Percentiles rank a stretch among this genome's conserved stretches.
phyloP scores from a whole-genome alignment of 371 early-diverging fungal genomes.

The Mucor racemosus region DNA sequence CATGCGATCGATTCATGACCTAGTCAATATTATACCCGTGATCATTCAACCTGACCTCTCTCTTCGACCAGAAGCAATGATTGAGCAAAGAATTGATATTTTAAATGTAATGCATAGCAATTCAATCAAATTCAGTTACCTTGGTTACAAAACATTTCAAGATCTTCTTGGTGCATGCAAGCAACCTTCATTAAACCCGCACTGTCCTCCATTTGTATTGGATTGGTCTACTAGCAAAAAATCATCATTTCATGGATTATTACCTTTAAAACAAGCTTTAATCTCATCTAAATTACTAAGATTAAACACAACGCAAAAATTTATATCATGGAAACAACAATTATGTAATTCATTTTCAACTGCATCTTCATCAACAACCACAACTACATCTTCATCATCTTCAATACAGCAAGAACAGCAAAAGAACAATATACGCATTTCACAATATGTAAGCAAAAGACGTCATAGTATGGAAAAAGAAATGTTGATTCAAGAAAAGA shows the following conservation, averaged over 20 bases:
- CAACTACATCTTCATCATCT: neutral
- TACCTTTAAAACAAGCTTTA: conserved; percentile 20
- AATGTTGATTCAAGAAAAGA: conserved; percentile 26
- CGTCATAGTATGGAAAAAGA: conserved; percentile 32
- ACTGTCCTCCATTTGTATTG: conserved; percentile 19
- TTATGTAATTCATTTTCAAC: neutral
- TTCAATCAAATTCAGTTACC: conserved; percentile 15
- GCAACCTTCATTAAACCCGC: conserved; percentile 7
- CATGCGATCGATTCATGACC: conserved; percentile 63
- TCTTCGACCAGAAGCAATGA: conserved; percentile 15
- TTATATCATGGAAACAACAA: conserved; percentile 21
- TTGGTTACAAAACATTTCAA: conserved; percentile 16
- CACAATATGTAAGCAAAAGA: conserved; percentile 26
- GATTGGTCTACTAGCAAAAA: conserved; percentile 19
- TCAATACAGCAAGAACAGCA: conserved; percentile 13
- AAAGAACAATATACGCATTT: conserved; percentile 17
- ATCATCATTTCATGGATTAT: conserved; percentile 19
- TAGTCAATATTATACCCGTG: conserved; percentile 68
- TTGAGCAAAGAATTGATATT: conserved; percentile 15
- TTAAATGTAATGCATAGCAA: conserved; percentile 11
- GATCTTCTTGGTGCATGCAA: conserved; percentile 13
- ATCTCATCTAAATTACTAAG: conserved; percentile 7
- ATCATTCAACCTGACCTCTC: conserved; percentile 65
- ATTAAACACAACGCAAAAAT: conserved; percentile 15
- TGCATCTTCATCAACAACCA: neutral